Conservation (phyloP, 345 rosid species). For the Arabis hirsuta region DNA sequence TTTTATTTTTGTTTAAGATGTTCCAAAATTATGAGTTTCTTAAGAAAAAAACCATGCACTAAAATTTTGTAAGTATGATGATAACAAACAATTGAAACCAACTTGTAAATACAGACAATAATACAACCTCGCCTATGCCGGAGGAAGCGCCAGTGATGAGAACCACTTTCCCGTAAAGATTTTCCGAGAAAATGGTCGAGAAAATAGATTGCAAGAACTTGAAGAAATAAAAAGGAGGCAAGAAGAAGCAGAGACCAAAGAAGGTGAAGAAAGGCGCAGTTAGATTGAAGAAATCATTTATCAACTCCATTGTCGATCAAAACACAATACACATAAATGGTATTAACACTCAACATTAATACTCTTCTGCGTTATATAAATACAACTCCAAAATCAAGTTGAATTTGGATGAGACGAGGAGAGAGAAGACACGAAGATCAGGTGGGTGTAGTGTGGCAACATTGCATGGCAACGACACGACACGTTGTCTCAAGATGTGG, state of each 20-base stretch:
- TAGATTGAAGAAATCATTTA: constrained; percentile 53
- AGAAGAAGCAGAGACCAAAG: constrained; percentile 53
- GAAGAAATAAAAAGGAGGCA: constrained; percentile 54
- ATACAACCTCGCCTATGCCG: constrained; percentile 69
- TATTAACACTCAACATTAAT: neutral
- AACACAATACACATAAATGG: neutral
- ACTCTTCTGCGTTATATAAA: neutral
- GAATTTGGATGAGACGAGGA: constrained; percentile 22
- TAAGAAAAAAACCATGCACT: too few species aligned
- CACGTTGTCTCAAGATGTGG: constrained; percentile 45
- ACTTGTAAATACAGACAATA: neutral
- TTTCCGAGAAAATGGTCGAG: constrained; percentile 46
- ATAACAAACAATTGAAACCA: too few species aligned
- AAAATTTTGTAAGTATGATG: too few species aligned
- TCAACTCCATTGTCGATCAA: constrained; percentile 48
- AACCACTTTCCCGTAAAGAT: constrained; percentile 56
- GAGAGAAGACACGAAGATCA: constrained; percentile 33
- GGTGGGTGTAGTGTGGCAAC: constrained; percentile 41
- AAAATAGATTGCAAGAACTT: constrained; percentile 47
- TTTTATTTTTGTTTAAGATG: too few species aligned
- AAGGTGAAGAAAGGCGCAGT: constrained; percentile 57
- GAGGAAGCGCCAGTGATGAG: constrained; percentile 75
- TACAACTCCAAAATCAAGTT: neutral
- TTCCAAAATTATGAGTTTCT: too few species aligned
- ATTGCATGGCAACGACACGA: constrained; percentile 50